These are phyloP conservation scores for Jasminum sambac DNA, from an alignment of 257 asterid species.

Conservation along the genomic window DNA sequence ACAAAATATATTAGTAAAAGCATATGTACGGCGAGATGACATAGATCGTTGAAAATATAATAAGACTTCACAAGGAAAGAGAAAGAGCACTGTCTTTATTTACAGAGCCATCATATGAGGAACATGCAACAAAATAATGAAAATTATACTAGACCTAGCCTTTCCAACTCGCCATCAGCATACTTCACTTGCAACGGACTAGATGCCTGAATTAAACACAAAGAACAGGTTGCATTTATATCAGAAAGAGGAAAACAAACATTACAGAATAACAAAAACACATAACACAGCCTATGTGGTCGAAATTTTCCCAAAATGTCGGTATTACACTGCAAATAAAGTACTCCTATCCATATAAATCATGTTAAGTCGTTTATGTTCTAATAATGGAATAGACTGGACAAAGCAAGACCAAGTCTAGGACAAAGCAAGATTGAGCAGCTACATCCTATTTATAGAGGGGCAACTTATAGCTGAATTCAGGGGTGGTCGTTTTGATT, in stretches of 20 bases:
- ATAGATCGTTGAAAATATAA: conserved; percentile 11
- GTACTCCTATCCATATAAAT: conserved; percentile 5
- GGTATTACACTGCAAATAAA: neutral
- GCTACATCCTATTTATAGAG: conserved; percentile 18
- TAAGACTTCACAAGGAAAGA: neutral
- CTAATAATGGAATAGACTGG: conserved; percentile 6
- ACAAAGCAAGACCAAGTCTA: conserved; percentile 18
- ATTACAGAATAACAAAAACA: conserved; percentile 16
- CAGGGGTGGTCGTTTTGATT: neutral
- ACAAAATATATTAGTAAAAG: conserved; percentile 10
- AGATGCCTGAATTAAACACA: conserved; percentile 76
- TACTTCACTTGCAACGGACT: conserved; percentile 97
- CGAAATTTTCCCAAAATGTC: conserved; percentile 1
- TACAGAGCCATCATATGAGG: conserved; percentile 18
- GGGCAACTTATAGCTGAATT: conserved; percentile 14
- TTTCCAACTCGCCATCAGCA: conserved; percentile 99
- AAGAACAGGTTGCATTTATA: conserved; percentile 33
- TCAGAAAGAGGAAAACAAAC: conserved; percentile 31
- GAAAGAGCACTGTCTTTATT: conserved; percentile 11
- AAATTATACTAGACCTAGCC: conserved; percentile 69
- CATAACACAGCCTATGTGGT: conserved; percentile 10
- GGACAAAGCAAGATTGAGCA: conserved; percentile 15
- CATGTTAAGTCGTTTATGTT: neutral
- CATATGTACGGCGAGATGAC: conserved; percentile 8
- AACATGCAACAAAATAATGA: conserved; percentile 13